These are phyloP conservation scores for Panaeolus papilionaceus DNA, from an alignment of 768 basidiomycete species.

Conservation along the genomic window DNA sequence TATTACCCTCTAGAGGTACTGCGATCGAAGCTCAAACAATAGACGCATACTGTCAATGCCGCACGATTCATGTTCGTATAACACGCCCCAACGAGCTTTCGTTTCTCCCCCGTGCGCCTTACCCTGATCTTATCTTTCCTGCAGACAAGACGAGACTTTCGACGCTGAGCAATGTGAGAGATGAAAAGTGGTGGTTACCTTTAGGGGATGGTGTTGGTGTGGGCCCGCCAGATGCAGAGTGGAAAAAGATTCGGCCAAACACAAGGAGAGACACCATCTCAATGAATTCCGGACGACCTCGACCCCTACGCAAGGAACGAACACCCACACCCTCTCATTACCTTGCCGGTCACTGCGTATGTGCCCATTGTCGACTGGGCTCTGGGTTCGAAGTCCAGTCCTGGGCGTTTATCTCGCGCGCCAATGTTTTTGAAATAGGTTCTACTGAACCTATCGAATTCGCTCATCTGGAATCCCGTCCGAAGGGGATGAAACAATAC, in stretches of 20 bases:
- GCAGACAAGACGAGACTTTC: slow-evolving; percentile 29
- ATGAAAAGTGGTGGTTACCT: slow-evolving; percentile 39
- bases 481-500: slow-evolving; percentile 34
- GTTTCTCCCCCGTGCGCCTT: slow-evolving; percentile 27
- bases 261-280: slow-evolving; percentile 10
- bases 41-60: slow-evolving; percentile 36
- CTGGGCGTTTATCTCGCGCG: slow-evolving; percentile 36
- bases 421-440: slow-evolving; percentile 30
- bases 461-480: slow-evolving; percentile 21
- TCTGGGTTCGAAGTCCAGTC: slow-evolving; percentile 36
- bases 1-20: background rate
- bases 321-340: slow-evolving; percentile 30
- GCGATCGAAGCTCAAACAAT: slow-evolving; percentile 8
- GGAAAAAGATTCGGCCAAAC: slow-evolving; percentile 12
- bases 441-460: slow-evolving; percentile 25
- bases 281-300: background rate
- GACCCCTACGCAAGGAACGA: slow-evolving; percentile 19
- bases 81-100: slow-evolving; percentile 32
- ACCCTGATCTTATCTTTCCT: slow-evolving; percentile 36
- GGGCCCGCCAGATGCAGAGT: slow-evolving; percentile 1
- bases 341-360: slow-evolving; percentile 38
- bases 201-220: slow-evolving; percentile 5
- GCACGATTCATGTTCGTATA: slow-evolving; percentile 30
- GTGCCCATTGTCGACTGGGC: slow-evolving; percentile 33
- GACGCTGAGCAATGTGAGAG: slow-evolving; percentile 29